Evolutionary conservation across 805 yeast species (phyloP).

Genomic region (Brettanomyces custersianus): DNA sequence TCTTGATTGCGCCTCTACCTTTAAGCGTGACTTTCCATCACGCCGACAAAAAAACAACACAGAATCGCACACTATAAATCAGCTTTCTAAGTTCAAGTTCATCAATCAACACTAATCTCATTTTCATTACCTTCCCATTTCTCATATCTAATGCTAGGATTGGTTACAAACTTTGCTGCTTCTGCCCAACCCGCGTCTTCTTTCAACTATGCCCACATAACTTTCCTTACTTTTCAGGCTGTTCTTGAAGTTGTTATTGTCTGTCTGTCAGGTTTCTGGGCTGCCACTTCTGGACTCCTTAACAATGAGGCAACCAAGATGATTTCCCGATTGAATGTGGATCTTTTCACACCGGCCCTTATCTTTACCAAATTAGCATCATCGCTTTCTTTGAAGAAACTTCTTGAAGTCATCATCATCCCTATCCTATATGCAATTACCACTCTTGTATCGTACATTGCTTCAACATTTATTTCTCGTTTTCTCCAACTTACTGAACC

Average conservation of each 20-base stretch:
- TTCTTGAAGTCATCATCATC: conserved; percentile 72
- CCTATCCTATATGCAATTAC: conserved; percentile 79
- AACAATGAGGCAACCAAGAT: conserved; percentile 68
- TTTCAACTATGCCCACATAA: conserved; percentile 20
- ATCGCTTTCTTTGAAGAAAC: conserved; percentile 61
- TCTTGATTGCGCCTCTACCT: not conserved
- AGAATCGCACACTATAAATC: no score
- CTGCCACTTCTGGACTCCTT: conserved; percentile 66
- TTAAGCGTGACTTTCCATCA: not conserved
- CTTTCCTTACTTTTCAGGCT: conserved; percentile 81
- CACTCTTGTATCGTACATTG: conserved; percentile 63
- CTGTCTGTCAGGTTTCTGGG: conserved; percentile 77
- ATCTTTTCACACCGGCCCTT: conserved; percentile 90
- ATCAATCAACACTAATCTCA: conserved; percentile 1
- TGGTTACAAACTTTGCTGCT: not conserved
- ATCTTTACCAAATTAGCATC: conserved; percentile 74
- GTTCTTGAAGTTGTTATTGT: conserved; percentile 84
- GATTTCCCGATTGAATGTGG: conserved; percentile 73
- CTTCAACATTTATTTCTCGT: conserved; percentile 49
- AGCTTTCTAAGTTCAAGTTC: no score
- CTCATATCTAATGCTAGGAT: conserved; percentile 1
- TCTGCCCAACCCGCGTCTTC: not conserved
- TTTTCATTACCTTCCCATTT: not conserved
- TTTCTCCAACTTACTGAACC: conserved; percentile 53
- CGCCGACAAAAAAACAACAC: no score